Evolutionary conservation across 192 early-diverging fungal species (phyloP), one percentile per base, ranked within the genome.

Genomic region (Coemansia sp.): DNA sequence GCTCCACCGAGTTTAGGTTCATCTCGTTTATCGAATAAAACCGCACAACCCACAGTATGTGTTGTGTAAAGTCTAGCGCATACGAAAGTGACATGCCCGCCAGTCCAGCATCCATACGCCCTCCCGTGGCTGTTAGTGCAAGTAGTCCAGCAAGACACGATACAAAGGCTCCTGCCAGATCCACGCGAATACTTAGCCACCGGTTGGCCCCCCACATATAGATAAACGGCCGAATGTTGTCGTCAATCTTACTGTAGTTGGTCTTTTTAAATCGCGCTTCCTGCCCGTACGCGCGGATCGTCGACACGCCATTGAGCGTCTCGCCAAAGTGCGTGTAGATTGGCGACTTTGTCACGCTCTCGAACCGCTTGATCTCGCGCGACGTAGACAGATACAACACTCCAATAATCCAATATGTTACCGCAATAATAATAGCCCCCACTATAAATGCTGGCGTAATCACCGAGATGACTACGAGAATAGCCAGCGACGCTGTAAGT

Each of bases 351-450:
- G 88, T 84, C 47, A 86, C 82, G 6, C 89, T 88, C 76, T 93
- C 90, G n/a, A 94, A 71, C 22, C 95, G 87, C 86, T 97, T 94
- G 52, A 95, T 64, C 65, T 95, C 93, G 49, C 94, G 83, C 7
- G 92, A 91, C 12, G 88, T 75, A 2, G 71, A 74, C 57, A 94
- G 75, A 58, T 93, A 97, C 64, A 84, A 82, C 2, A 63, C 50
- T 6, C 88, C 88, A 64, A 94, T 85, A 19, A 72, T 54, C 26
- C 84, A 80, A 69, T 90, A 94, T 61, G 89, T 71, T n/a, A 78
- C 65, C 5, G 86, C 84, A 14, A 89, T 81, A 19, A 90, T 50
- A 60, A 94, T 82, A 53, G 93, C 93, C 4, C 88, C 84, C 24
- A 92, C 38, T 56, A 92, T 84, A 60, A 96, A 96, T 14, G 82